Evolutionary conservation across 2,329 filamentous ascomycete genomes (phyloP).

Genomic region (Sclerotiophoma versabilis): DNA sequence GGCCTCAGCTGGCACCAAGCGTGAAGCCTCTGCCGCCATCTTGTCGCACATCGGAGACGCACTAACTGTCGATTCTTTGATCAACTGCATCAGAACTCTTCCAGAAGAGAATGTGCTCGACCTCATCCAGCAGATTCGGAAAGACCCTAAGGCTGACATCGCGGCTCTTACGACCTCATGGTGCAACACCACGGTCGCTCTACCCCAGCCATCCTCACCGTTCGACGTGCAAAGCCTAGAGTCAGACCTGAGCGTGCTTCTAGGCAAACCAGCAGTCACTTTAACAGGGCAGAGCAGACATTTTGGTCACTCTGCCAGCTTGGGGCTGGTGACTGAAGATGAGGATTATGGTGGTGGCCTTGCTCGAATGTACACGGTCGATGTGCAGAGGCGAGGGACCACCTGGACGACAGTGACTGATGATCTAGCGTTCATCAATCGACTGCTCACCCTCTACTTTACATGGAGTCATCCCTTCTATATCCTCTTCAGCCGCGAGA

Average conservation of each 20-base stretch:
- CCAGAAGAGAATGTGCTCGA: conserved; percentile 55
- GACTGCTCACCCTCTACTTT: conserved; percentile 72
- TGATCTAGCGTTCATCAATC: conserved; percentile 66
- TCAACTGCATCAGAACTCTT: conserved; percentile 53
- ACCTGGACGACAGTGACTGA: conserved; percentile 68
- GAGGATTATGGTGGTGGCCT: conserved; percentile 38
- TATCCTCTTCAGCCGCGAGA: conserved; percentile 73
- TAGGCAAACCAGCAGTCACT: conserved; percentile 47
- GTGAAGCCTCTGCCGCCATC: conserved; percentile 33
- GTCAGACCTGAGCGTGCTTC: conserved; percentile 45
- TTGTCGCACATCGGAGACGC: conserved; percentile 16
- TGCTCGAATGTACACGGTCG: conserved; percentile 18
- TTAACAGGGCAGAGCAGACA: conserved; percentile 44
- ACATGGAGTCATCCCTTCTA: conserved; percentile 78
- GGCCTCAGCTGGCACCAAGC: conserved; percentile 35
- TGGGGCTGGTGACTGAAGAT: conserved; percentile 47
- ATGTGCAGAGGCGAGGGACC: conserved; percentile 28
- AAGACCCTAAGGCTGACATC: conserved; percentile 50
- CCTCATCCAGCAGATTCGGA: conserved; percentile 53
- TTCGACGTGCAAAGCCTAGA: conserved; percentile 41
- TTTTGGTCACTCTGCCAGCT: conserved; percentile 48
- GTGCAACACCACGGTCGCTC: conserved; percentile 48
- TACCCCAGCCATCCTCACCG: conserved; percentile 37
- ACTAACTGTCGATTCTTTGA: conserved; percentile 47
- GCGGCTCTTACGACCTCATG: conserved; percentile 51